Evolutionary conservation across 2,329 filamentous ascomycete genomes (phyloP), one percentile per base, ranked within the genome.

Genomic region (Exophiala calicioides): DNA sequence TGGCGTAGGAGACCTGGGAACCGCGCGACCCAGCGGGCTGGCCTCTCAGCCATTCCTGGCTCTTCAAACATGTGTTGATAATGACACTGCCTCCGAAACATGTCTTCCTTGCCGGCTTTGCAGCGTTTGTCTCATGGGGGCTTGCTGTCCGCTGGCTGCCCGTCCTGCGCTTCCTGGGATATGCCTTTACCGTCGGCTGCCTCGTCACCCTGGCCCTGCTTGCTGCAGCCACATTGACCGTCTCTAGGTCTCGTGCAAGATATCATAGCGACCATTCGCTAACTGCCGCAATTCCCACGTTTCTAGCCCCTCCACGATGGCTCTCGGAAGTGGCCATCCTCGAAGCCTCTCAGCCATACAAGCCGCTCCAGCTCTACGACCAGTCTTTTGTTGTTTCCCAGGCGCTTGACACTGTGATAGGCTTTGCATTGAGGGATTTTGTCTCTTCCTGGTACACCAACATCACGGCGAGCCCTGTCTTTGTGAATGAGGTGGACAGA

Each of bases 401-500:
- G 59, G 86, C 85, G 34, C 72, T 97, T 55, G 89, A 96, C 67
- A 79, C 82, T 41, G 70, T 97, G 23, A 77, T 98, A 33, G 80
- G 84, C 39, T 73, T 90, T 41, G 80, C 95, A 41, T 69, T 89
- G 55, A 80, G 87, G 55, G 89, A 96, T 65, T 96, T 95, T 64
- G 81, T 98, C 47, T 81, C 79, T 47, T 85, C 84, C 35, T 98
- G 93, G 93, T 97, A 96, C 67, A 78, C 77, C 23, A 80, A 82
- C 61, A 96, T 98, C 63, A 95, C 88, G 70, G 78, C 76, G 53
- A 89, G 85, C 60, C 82, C 85, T 1, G 78, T 80, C 0, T 98
- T 98, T 60, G 75, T 85, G 46, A 86, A 95, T 65, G 86, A 95
- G 68, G 85, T 97, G 47, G 91, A 98, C 67, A 82, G 79, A 56